Evolutionary conservation across 495 filamentous ascomycete species (phyloP), one percentile per base, ranked within the genome.

Genomic region (Beverwykella pulmonaria): DNA sequence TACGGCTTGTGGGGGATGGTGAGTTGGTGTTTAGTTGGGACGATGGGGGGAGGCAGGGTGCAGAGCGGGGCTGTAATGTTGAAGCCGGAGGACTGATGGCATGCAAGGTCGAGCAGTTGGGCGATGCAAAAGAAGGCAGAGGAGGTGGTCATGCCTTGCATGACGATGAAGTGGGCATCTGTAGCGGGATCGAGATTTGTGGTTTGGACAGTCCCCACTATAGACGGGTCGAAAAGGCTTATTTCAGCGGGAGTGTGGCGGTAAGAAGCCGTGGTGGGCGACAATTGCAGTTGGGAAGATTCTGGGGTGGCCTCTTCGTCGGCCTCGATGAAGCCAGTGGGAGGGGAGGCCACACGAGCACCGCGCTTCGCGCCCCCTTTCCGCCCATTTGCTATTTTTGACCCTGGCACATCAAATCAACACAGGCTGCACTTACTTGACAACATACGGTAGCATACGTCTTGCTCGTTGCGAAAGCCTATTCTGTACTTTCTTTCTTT

Each of bases 101-200:
- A 52, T 4, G 48, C 48, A 4, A 52, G 48, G 9, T 23, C 22
- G 48, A 52, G 48, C 2, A 52, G 6, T 2, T 19, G 20, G 4
- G 48, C 48, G 3, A 52, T 52, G 48, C 48, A 52, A 2, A 25
- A 1, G 19, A 52, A 52, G 22, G 48, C 48, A 2, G 48, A 7
- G 3, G 20, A 1, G 5, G 48, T 52, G 22, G 48, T 26, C 48
- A 26, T 52, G 22, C 26, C 26, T 4, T 52, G 9, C 48, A 52
- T 52, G 22, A 52, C 17, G 26, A 52, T 52, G 26, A 52, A 52
- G 48, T 52, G 48, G n/a, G 7, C 9, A n/a, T 52, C 48, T 9
- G 26, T 29, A 12, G 48, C n/a, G 9, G 48, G 48, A 52, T 52
- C 48, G 3, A 15, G 20, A 15, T 7, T 1, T 14, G 39, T 4